Conservation (phyloP, 108 stramenopile species). For the Heterococcus sp. region DNA sequence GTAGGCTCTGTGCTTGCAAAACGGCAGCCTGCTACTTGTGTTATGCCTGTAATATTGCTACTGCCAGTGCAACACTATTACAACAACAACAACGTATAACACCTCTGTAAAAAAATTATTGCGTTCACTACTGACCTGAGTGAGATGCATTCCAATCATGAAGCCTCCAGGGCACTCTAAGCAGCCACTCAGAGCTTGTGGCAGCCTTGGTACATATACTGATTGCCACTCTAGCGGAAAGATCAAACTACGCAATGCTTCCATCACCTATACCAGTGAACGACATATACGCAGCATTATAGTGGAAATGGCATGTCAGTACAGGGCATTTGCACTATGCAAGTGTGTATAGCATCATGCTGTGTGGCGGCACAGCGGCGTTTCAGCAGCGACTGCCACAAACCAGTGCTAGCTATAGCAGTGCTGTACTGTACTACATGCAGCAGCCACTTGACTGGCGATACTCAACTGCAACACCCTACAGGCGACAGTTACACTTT, state of each 20-base stretch:
- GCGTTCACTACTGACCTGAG: slow-evolving; percentile 11
- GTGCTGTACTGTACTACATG: neutral
- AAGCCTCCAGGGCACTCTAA: slow-evolving; percentile 56
- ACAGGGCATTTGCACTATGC: neutral
- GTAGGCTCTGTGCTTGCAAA: no score
- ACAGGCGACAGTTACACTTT: neutral
- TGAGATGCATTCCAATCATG: slow-evolving; percentile 51
- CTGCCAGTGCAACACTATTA: no score
- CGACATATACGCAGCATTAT: slow-evolving; percentile 23
- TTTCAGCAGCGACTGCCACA: no score
- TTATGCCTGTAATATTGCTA: no score
- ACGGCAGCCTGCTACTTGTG: no score
- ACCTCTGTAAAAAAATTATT: no score
- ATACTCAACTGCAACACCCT: neutral
- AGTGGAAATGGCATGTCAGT: neutral
- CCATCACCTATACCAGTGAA: slow-evolving; percentile 13
- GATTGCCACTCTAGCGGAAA: slow-evolving; percentile 54
- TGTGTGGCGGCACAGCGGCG: neutral
- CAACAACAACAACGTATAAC: no score
- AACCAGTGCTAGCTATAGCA: no score
- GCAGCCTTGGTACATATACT: slow-evolving; percentile 53
- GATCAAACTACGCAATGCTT: slow-evolving; percentile 47
- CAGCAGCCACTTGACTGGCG: neutral
- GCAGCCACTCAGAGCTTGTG: slow-evolving; percentile 34
- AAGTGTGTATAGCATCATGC: neutral